Conservation (phyloP, 2,329 filamentous ascomycete species). For the Monosporascus sp. region DNA sequence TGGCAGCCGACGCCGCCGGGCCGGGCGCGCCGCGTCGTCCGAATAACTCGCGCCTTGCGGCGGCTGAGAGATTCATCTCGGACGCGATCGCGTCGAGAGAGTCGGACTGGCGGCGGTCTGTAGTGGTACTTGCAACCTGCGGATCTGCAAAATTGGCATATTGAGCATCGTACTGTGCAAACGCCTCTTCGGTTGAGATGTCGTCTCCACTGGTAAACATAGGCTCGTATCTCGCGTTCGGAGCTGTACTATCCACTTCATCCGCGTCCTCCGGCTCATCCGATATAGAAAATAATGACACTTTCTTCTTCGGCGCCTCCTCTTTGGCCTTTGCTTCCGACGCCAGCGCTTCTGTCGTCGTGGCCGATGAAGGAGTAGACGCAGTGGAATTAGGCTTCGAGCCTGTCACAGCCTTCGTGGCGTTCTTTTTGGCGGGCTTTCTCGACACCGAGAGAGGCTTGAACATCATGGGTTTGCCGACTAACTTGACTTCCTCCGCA, state of each 20-base stretch:
- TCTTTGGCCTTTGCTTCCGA: conserved; percentile 13
- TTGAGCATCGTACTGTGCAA: conserved; percentile 29
- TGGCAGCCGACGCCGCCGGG: conserved; percentile 44
- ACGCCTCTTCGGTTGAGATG: conserved; percentile 23
- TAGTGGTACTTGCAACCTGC: conserved; percentile 1
- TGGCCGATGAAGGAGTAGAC: background rate
- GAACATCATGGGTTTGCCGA: conserved; percentile 82
- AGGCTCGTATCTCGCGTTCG: conserved; percentile 43
- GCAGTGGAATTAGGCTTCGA: conserved; percentile 6
- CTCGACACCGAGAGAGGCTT: conserved; percentile 80
- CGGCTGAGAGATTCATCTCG: conserved; percentile 72
- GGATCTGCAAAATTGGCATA: conserved; percentile 17
- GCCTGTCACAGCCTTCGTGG: conserved; percentile 23
- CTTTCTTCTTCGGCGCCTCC: conserved; percentile 46
- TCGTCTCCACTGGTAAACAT: conserved; percentile 37
- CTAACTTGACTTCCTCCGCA: conserved; percentile 61
- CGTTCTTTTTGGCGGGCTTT: conserved; percentile 66
- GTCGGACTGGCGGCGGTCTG: conserved; percentile 28
- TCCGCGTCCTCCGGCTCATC: conserved; percentile 29
- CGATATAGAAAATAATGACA: conserved; percentile 66
- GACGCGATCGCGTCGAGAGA: conserved; percentile 68
- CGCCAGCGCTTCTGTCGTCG: conserved; percentile 8
- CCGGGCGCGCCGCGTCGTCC: conserved; percentile 55
- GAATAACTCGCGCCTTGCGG: conserved; percentile 78
- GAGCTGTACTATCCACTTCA: conserved; percentile 17